Percentiles rank a stretch among this genome's conserved stretches.
phyloP scores from a whole-genome alignment of 2,329 filamentous ascomycete genomes.

The Pseudogymnoascus sp. region DNA sequence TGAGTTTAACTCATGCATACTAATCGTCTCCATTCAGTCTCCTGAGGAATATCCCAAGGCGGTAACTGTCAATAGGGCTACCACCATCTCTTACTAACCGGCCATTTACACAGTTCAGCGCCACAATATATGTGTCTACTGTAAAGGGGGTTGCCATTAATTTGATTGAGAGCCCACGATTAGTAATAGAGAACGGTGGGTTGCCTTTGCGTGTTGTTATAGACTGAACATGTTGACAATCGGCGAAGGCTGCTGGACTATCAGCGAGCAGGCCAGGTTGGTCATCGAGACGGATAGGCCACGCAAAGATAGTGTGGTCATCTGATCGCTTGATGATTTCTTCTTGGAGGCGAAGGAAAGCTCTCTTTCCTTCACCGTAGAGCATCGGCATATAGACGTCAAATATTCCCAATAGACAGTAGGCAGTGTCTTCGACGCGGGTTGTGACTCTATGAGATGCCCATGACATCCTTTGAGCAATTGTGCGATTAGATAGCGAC shows the following conservation, averaged over 20 bases:
- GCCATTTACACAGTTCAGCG: not conserved
- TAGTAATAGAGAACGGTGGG: not conserved
- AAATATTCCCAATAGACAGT: no score
- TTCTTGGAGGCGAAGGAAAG: no score
- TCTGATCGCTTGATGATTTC: constrained; percentile 25
- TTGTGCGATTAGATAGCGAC: constrained; percentile 20
- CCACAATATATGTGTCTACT: not conserved
- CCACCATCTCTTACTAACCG: not conserved
- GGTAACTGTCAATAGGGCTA: not conserved
- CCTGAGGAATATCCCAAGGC: not conserved
- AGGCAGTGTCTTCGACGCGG: no score
- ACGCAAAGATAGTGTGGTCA: not conserved
- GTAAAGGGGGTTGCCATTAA: not conserved
- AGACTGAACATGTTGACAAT: not conserved
- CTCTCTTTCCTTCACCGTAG: no score
- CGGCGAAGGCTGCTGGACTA: not conserved
- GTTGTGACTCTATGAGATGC: constrained; percentile 27
- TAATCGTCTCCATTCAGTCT: not conserved
- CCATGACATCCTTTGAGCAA: constrained; percentile 27
- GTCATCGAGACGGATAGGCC: not conserved
- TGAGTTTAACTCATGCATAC: not conserved
- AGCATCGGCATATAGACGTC: no score
- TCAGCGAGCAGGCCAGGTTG: not conserved
- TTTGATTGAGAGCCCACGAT: not conserved
- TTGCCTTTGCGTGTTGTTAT: not conserved